Percentiles rank a stretch among this genome's conserved stretches.
phyloP scores from a whole-genome alignment of 2,329 filamentous ascomycete species.

The Lachnellula arida region DNA sequence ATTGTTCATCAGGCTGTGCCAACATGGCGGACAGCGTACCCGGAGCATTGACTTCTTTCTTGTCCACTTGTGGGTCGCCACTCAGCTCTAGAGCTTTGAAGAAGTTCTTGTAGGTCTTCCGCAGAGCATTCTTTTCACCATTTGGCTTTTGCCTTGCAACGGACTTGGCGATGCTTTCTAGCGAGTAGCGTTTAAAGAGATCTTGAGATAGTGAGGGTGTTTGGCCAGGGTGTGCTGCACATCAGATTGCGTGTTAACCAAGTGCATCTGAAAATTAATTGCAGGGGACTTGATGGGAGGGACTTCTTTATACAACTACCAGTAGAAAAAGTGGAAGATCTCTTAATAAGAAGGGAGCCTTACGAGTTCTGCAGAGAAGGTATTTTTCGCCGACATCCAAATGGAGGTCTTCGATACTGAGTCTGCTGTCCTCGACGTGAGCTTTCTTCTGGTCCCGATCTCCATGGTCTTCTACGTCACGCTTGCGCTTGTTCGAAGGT shows the following conservation, averaged over 20 bases:
- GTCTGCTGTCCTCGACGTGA: slow-evolving; percentile 55
- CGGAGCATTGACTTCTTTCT: slow-evolving; percentile 48
- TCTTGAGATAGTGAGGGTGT: slow-evolving; percentile 51
- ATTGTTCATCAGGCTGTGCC: slow-evolving; percentile 49
- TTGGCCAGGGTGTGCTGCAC: slow-evolving; percentile 29
- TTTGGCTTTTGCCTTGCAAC: slow-evolving; percentile 60
- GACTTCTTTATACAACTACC: slow-evolving; percentile 13
- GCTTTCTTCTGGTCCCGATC: slow-evolving; percentile 57
- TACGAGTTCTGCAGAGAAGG: slow-evolving; percentile 63
- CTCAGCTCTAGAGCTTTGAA: slow-evolving; percentile 59
- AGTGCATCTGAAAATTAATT: slow-evolving; percentile 22
- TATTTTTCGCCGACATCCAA: slow-evolving; percentile 64
- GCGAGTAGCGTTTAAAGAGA: slow-evolving; percentile 53
- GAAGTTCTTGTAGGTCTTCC: slow-evolving; percentile 65
- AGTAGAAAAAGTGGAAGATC: slow-evolving; percentile 10
- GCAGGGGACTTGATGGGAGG: slow-evolving; percentile 9
- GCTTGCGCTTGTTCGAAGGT: slow-evolving; percentile 58
- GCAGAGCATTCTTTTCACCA: slow-evolving; percentile 61
- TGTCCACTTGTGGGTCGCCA: slow-evolving; percentile 56
- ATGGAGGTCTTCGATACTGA: slow-evolving; percentile 61
- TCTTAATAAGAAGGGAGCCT: slow-evolving; percentile 44
- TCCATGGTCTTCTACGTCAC: slow-evolving; percentile 50
- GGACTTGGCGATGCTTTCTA: slow-evolving; percentile 53
- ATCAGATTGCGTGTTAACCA: slow-evolving; percentile 33
- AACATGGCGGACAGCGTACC: slow-evolving; percentile 51